Evolutionary conservation across 257 asterid genomes (phyloP), one percentile per base, ranked within the genome.

Genomic region (Fraxinus excelsior): DNA sequence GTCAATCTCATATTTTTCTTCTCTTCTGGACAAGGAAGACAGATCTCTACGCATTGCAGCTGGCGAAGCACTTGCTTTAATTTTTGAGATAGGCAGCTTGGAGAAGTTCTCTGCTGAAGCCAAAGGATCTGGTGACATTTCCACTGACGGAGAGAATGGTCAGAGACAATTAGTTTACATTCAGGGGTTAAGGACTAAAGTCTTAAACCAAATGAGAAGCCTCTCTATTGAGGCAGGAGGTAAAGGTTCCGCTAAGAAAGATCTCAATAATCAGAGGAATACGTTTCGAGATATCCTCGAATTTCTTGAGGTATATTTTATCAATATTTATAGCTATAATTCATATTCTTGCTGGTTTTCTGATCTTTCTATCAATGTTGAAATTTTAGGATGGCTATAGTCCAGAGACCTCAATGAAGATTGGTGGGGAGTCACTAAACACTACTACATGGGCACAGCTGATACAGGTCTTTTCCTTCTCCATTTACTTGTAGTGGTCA

Each of bases 171-270:
- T 79, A 71, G 84, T 85, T 78, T 83, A 87, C 71, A 80, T 91
- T 19, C 93, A 86, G 70, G 99, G 99, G n/a, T 80, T 93, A 53
- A 91, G 82, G 82, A 78, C 82, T 79, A 96, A 93, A 85, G 84
- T 96, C 31, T 81, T 89, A 69, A 90, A 85, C 80, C 98, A 91
- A 82, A 97, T 93, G 56, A 89, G 84, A 76, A 80, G 31, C 49
- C 97, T 96, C 46, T 80, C 99, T 18, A 78, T 85, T 12, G 99
- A 96, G 90, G 98, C 99, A 29, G 97, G 91, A 23, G 99, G 97
- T 73, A 93, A 92, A 88, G 98, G 99, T 65, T 75, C 96, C 72
- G 90, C 91, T 26, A 93, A 91, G 92, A 96, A 96, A 86, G 98
- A 93, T 87, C 99, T 96, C 68, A 92, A 84, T 80, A 90, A 73